Evolutionary conservation across 176 grass and related monocot genomes (phyloP).

Genomic region (Oryza brachyantha): DNA sequence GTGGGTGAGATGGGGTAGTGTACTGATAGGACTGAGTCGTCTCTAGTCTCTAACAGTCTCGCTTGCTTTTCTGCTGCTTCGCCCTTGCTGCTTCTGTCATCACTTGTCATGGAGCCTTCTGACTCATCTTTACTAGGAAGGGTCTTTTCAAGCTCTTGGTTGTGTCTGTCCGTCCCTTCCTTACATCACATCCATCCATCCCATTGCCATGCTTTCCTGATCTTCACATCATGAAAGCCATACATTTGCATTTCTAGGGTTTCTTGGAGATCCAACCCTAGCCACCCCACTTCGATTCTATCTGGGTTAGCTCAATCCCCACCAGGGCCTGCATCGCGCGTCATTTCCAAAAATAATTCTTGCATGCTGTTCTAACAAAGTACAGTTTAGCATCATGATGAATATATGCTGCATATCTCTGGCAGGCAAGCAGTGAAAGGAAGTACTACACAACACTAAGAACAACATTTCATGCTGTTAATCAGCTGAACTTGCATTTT

Average conservation of each 20-base stretch:
- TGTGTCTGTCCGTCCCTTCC: slow-evolving; percentile 42
- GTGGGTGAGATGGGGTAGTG: slow-evolving; percentile 27
- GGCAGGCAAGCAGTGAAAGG: background rate
- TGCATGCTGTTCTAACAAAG: slow-evolving; percentile 33
- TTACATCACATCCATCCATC: slow-evolving; percentile 48
- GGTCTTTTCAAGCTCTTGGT: slow-evolving; percentile 71
- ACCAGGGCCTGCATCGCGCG: too few relatives aligned
- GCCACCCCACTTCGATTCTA: background rate
- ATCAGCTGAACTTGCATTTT: background rate
- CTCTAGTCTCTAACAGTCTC: slow-evolving; percentile 34
- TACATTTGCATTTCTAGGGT: slow-evolving; percentile 38
- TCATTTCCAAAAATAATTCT: slow-evolving; percentile 58
- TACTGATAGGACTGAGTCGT: slow-evolving; percentile 40
- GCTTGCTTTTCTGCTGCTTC: slow-evolving; percentile 41
- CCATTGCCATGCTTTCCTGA: background rate
- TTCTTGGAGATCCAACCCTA: slow-evolving; percentile 34
- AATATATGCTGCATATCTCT: background rate
- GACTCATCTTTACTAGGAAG: slow-evolving; percentile 80
- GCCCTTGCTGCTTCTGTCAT: slow-evolving; percentile 43
- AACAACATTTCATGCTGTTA: slow-evolving; percentile 36
- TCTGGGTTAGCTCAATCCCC: too few relatives aligned
- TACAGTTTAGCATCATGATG: slow-evolving; percentile 10
- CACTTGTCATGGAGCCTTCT: slow-evolving; percentile 61
- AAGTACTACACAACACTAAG: background rate
- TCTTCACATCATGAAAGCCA: background rate